phyloP scores from a whole-genome alignment of 2,329 filamentous ascomycete genomes.

The Fusarium annulatum region DNA sequence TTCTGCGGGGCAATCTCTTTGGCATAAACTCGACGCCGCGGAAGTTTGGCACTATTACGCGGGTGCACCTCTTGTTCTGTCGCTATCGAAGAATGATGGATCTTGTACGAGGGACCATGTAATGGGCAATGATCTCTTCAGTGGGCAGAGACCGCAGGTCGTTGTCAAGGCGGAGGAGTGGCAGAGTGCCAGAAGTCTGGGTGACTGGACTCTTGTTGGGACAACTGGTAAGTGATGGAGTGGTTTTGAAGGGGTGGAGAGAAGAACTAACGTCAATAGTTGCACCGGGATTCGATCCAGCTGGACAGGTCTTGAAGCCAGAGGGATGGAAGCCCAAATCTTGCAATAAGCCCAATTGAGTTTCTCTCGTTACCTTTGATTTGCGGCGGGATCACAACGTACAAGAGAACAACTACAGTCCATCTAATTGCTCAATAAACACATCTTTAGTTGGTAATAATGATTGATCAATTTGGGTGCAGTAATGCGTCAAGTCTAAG shows the following conservation, averaged over 20 bases:
- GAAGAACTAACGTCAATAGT: conserved; percentile 1
- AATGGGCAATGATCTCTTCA: conserved; percentile 5
- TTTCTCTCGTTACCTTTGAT: no score
- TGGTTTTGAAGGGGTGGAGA: rapidly evolving
- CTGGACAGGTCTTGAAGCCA: conserved; percentile 10
- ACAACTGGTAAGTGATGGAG: conserved; percentile 12
- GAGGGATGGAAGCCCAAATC: conserved; percentile 25
- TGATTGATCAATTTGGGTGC: neutral
- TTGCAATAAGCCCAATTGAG: neutral
- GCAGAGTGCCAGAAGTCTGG: conserved; percentile 16
- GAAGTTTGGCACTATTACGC: conserved; percentile 67
- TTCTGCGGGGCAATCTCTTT: conserved; percentile 55
- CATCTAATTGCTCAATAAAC: rapidly evolving
- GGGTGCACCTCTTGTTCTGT: conserved; percentile 60
- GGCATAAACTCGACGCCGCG: conserved; percentile 61
- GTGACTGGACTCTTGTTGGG: conserved; percentile 30
- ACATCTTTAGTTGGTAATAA: neutral
- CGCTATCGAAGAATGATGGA: conserved; percentile 58
- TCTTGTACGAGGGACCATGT: conserved; percentile 26
- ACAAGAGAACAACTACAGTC: rapidly evolving
- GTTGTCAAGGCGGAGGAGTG: conserved; percentile 14
- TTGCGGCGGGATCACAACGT: rapidly evolving
- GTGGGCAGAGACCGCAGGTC: conserved; percentile 22
- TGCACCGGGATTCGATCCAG: conserved; percentile 19
- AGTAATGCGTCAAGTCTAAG: neutral